phyloP scores from a whole-genome alignment of 2,329 filamentous ascomycete species.

The Alternaria arborescens region DNA sequence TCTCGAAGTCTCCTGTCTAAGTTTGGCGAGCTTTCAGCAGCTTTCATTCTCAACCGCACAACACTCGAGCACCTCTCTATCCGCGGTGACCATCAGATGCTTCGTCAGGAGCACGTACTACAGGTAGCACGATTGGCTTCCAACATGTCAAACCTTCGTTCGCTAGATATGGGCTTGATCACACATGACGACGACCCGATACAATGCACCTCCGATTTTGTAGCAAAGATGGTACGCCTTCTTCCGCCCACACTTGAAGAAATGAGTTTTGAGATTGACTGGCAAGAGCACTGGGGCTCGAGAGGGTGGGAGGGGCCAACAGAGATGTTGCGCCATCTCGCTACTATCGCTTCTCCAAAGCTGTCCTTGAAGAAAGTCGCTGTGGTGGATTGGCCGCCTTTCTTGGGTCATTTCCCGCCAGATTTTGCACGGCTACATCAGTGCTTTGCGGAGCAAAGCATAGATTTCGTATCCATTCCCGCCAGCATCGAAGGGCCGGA shows the following conservation, averaged over 20 bases:
- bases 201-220: conserved; percentile 4
- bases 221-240: not conserved
- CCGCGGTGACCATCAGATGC: conserved; percentile 9
- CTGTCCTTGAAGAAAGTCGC: conserved; percentile 7
- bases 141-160: conserved; percentile 5
- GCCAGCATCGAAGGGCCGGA: conserved; percentile 6
- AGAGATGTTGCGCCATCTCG: conserved; percentile 9
- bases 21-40: conserved; percentile 2
- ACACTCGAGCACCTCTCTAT: conserved; percentile 9
- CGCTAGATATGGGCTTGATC: conserved; percentile 13
- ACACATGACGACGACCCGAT: conserved; percentile 11
- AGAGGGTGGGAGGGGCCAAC: conserved; percentile 17
- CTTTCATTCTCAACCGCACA: not conserved
- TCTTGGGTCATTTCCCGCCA: conserved; percentile 10
- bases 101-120: conserved; percentile 9
- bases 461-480: conserved; percentile 12
- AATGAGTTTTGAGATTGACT: conserved; percentile 14
- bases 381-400: conserved; percentile 14
- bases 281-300: conserved; percentile 15
- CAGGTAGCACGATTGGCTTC: conserved; percentile 12
- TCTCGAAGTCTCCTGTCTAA: not conserved
- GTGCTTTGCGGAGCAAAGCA: conserved; percentile 5
- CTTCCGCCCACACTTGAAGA: conserved; percentile 14
- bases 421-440: conserved; percentile 9
- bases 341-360: conserved; percentile 2